Base-by-base conservation (phyloP, 2,329 filamentous ascomycete genomes). In the Leptoxyphium fumago region DNA sequence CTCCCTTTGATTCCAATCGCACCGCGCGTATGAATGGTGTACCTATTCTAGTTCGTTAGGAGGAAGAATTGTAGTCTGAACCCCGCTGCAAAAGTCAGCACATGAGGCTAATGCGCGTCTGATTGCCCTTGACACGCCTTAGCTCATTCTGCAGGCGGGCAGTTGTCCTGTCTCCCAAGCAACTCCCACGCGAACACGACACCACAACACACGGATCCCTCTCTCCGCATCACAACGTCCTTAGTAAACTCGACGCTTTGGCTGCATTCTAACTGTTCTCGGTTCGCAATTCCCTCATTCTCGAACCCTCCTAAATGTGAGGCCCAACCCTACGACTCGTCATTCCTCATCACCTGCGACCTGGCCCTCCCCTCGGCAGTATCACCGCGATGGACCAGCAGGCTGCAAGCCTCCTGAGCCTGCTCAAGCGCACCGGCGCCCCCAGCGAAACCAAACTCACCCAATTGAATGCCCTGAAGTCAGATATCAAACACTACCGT, bases 401-500 rank as follows among this genome's bases (percentile, higher is more conserved):
- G 59, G 72, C 73, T 42, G 62, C 64, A 39, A 68, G 69, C 48
- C 67, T 77, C 47, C 60, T 77, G 51, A 66, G 64, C 45, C 65
- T 69, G 43, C 65, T 77, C 49, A 74, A 74, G 59, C 72, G 73
- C 61, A 74, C 76, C 53, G 82, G 84, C 54, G 72, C 74, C 32
- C 72, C 77, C 41, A 69, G 84, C 54, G 82, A 88, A 55, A 65
- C 72, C 42, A 87, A 87, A 60, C 73, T 86, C 50, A 70, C 77
- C 50, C 74, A 76, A 43, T 76, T 94, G 54, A 84, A 78, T 47
- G 72, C 70, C 55, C 70, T 88, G 64, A 94, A 94, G 66, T 87
- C 84, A 38, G 77, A 79, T 61, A 94, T 94, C 71, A 94, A 94
- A 64, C 87, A 94, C 64, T 82, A 84, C 61, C 87, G 87, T 67